Base-by-base conservation (phyloP, 768 basidiomycete genomes). In the Mrakia gelida region DNA sequence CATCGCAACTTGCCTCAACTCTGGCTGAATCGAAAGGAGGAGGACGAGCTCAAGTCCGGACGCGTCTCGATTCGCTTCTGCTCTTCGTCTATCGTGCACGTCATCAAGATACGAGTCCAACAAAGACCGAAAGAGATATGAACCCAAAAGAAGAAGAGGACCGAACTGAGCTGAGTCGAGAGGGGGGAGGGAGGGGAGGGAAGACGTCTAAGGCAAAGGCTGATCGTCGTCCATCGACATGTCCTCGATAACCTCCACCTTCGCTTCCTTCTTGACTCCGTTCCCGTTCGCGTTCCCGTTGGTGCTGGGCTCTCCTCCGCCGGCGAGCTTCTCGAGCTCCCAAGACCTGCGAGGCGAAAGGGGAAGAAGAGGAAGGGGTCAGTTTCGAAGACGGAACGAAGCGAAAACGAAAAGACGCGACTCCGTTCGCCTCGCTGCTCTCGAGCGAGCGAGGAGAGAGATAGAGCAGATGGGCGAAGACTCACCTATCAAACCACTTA, bases 401-500 rank as follows among this genome's bases (percentile, higher is more conserved):
- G 3, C 18, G 49, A 52, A 15, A 15, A 7, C n/a, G n/a, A 10
- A 45, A 45, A 8, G 52, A 23, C 26, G 54, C 54, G 54, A 16
- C 54, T 56, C 38, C 38, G 8, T 8, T 38, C 38, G 38, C 38
- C n/a, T 38, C 8, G 38, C 15, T 6, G 11, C 45, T 13, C 9
- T 2, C 45, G 45, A 45, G 15, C 45, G 45, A 45, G 45, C 11
- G 45, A 56, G 21, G 0, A 30, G 21, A 34, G 23, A n/a, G 32
- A 11, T 28, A 18, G 26, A 38, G 18, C 28, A 9, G 45, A 34
- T 38, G 28, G 2, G 4, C 3, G 34, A 54, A 6, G 41, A 76
- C 75, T 45, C 54, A 71, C 75, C 81, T 80, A 78, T 86, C 86
- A 62, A 83, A 84, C 80, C 85, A 88, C 79, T 94, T 91, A 84